Percentiles rank a stretch among this genome's conserved stretches.
These are phyloP conservation scores for Phytophthora sojae DNA, from an alignment of 352 stramenopile genomes.

Conservation along the genomic window DNA sequence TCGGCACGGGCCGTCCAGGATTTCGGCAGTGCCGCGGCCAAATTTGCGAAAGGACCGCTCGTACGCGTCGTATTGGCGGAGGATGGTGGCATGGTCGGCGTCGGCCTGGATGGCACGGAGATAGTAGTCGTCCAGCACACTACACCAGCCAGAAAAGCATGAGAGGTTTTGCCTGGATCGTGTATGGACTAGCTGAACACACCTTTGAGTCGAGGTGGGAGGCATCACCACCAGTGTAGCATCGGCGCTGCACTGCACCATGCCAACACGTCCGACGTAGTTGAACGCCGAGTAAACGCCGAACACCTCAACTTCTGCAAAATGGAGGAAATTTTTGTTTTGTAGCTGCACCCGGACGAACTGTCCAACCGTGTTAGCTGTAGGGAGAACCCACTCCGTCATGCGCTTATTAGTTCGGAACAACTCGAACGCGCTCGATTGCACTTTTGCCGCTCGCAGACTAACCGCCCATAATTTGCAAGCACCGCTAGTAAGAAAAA, in stretches of 20 bases:
- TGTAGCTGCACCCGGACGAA: conserved; percentile 91
- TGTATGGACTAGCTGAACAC: neutral
- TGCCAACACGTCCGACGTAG: conserved; percentile 84
- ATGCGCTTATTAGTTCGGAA: conserved; percentile 82
- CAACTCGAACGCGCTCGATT: conserved; percentile 80
- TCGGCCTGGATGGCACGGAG: conserved; percentile 91
- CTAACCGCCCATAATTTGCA: conserved; percentile 22
- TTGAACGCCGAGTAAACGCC: conserved; percentile 88
- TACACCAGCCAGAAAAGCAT: conserved; percentile 11
- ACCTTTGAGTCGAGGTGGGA: conserved; percentile 69
- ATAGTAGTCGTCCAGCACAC: conserved; percentile 85
- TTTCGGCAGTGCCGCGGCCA: conserved; percentile 50
- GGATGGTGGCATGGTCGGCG: conserved; percentile 88
- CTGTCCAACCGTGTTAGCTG: conserved; percentile 82
- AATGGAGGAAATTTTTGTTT: conserved; percentile 89
- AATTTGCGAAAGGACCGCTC: conserved; percentile 81
- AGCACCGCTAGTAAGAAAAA: too few species aligned
- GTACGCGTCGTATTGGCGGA: conserved; percentile 92
- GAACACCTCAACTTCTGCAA: conserved; percentile 93
- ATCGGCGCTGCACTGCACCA: conserved; percentile 85
- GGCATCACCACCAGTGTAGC: conserved; percentile 90
- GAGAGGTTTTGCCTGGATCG: neutral
- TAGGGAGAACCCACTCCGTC: conserved; percentile 90
- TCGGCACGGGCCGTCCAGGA: conserved; percentile 52
- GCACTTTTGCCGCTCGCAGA: conserved; percentile 84